Conservation (phyloP, 768 basidiomycete species). For the Panaeolus cyanescens region DNA sequence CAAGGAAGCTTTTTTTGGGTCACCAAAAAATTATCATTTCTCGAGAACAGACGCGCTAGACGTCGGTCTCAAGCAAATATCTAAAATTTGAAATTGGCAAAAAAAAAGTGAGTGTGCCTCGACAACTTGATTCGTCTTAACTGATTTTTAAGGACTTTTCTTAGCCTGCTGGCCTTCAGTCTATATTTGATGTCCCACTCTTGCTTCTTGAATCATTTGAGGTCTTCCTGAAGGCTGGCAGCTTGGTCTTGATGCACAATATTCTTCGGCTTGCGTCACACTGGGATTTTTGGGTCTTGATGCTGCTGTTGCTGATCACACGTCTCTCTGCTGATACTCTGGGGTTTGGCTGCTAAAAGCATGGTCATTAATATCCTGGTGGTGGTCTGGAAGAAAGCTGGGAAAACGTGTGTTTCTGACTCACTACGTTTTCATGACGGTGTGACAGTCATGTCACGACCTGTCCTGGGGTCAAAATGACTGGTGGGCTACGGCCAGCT, state of each 20-base stretch:
- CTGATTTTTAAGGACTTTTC: background rate
- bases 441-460: background rate
- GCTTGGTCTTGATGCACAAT: background rate
- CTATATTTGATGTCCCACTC: background rate
- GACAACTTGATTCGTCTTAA: background rate
- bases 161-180: background rate
- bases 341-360: background rate
- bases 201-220: background rate
- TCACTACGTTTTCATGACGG: background rate
- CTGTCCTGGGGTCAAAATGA: too few relatives aligned
- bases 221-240: too few relatives aligned
- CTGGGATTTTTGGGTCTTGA: background rate
- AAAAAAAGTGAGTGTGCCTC: background rate
- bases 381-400: background rate
- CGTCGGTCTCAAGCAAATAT: background rate
- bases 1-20: background rate
- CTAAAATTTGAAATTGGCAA: background rate
- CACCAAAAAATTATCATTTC: background rate
- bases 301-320: background rate
- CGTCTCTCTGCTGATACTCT: background rate
- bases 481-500: too few relatives aligned
- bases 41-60: background rate
- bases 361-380: background rate
- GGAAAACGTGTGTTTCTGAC: background rate
- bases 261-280: background rate